These are phyloP conservation scores for Mikania micrantha DNA, from an alignment of 129 eudicot genomes.

Conservation along the genomic window DNA sequence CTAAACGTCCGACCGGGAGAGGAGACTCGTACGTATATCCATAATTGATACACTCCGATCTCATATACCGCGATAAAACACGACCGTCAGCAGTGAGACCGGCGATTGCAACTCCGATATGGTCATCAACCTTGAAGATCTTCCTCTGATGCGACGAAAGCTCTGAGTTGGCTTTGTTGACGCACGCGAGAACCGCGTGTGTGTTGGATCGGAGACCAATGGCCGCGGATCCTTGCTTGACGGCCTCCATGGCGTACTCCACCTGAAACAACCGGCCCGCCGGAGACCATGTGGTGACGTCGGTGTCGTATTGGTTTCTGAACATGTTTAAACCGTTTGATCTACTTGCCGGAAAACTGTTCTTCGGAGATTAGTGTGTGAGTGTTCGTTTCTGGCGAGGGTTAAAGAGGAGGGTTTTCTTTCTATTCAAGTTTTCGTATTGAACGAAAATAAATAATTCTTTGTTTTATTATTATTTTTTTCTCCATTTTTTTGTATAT, in stretches of 20 bases:
- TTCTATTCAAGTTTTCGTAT: conserved; percentile 52
- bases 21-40: conserved; percentile 73
- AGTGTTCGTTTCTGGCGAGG: neutral
- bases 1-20: conserved; percentile 88
- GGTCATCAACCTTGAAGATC: conserved; percentile 97
- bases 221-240: conserved; percentile 97
- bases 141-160: conserved; percentile 94
- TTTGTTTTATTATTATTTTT: neutral
- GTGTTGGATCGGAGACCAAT: conserved; percentile 96
- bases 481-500: too few relatives aligned
- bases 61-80: conserved; percentile 81
- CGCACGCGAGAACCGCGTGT: conserved; percentile 83
- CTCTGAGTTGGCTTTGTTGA: conserved; percentile 85
- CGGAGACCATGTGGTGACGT: conserved; percentile 94
- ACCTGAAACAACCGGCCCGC: conserved; percentile 93
- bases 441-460: neutral
- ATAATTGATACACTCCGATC: conserved; percentile 79
- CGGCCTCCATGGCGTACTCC: conserved; percentile 99
- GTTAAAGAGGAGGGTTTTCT: conserved; percentile 38
- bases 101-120: conserved; percentile 96
- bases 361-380: neutral
- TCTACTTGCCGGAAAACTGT: conserved; percentile 4
- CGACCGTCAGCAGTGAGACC: conserved; percentile 99
- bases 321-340: conserved; percentile 37
- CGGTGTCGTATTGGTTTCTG: conserved; percentile 86